Conservation (phyloP, 108 stramenopile genomes). For the Nitzschia sp. region DNA sequence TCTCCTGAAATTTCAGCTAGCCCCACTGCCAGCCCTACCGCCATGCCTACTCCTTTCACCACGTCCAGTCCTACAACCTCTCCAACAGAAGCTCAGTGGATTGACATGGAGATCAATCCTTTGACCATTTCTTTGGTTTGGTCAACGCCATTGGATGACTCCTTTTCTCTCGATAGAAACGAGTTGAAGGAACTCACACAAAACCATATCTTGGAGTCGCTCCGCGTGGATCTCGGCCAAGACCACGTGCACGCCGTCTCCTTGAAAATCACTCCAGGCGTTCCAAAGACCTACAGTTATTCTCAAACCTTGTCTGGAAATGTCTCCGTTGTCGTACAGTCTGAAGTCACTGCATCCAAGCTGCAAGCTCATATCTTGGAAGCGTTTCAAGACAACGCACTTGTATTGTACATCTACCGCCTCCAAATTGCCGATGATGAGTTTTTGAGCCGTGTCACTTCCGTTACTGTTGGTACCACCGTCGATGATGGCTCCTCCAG, state of each 20-base stretch:
- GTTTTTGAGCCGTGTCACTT: constrained; percentile 2
- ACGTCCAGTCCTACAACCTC: not conserved
- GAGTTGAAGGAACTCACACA: constrained; percentile 17
- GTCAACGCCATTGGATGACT: not conserved
- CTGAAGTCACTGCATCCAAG: not conserved
- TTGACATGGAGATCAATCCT: not conserved
- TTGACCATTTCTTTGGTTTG: not conserved
- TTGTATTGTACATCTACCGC: constrained; percentile 18
- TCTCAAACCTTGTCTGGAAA: constrained; percentile 3
- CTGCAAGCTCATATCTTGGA: constrained; percentile 7
- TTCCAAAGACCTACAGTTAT: constrained; percentile 8
- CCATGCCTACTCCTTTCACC: not conserved
- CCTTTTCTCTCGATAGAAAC: constrained; percentile 6
- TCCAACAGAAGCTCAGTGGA: not conserved
- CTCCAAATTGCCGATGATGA: constrained; percentile 23
- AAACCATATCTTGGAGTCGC: constrained; percentile 19
- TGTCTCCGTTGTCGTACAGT: not conserved
- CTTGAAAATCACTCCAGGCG: constrained; percentile 5
- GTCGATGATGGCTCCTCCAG: not conserved
- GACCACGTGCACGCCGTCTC: not conserved
- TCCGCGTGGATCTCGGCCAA: constrained; percentile 14
- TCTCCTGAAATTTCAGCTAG: not conserved
- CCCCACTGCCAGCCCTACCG: not conserved
- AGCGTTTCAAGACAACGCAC: constrained; percentile 26
- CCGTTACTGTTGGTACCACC: not conserved